A percentile compares a stretch with the other conserved stretches of the same genome.
These are phyloP conservation scores for Colletotrichum sp. DNA, from an alignment of 2,329 filamentous ascomycete species.

Conservation along the genomic window DNA sequence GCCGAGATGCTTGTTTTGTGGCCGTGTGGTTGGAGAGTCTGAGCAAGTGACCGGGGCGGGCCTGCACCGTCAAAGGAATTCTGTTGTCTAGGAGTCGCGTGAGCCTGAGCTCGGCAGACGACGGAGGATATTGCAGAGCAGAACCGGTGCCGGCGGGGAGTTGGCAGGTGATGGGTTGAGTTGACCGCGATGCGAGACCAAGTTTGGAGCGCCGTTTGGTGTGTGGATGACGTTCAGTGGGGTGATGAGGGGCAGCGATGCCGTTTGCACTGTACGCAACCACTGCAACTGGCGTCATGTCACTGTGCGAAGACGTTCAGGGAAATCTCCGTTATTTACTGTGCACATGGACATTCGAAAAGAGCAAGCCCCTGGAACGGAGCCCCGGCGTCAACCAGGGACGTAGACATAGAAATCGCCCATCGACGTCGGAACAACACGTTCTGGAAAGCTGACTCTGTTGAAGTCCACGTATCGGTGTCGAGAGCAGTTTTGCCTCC, in stretches of 20 bases:
- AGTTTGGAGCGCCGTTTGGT: conserved; percentile 1
- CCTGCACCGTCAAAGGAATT: background rate
- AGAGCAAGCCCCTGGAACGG: background rate
- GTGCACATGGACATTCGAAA: background rate
- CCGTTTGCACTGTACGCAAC: background rate
- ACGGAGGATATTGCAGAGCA: background rate
- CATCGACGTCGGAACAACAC: background rate
- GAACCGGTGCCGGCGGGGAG: background rate
- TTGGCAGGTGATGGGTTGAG: background rate
- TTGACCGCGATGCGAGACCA: background rate
- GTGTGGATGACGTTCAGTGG: conserved; percentile 20
- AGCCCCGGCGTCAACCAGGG: background rate
- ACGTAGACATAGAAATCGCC: background rate
- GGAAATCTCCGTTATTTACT: background rate
- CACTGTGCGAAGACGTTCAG: background rate
- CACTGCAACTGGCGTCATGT: fast-evolving
- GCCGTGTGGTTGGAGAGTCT: background rate
- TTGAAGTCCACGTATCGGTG: too few relatives aligned
- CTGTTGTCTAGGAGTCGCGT: background rate
- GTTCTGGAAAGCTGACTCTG: background rate
- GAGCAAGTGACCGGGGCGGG: background rate
- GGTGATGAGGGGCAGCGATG: conserved; percentile 13
- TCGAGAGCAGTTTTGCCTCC: background rate
- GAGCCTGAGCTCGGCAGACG: background rate
- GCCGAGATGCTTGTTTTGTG: background rate